A percentile compares a stretch with the other conserved stretches of the same genome.
Conservation (phyloP, 164 flowering plant species). For the Sedum album region DNA sequence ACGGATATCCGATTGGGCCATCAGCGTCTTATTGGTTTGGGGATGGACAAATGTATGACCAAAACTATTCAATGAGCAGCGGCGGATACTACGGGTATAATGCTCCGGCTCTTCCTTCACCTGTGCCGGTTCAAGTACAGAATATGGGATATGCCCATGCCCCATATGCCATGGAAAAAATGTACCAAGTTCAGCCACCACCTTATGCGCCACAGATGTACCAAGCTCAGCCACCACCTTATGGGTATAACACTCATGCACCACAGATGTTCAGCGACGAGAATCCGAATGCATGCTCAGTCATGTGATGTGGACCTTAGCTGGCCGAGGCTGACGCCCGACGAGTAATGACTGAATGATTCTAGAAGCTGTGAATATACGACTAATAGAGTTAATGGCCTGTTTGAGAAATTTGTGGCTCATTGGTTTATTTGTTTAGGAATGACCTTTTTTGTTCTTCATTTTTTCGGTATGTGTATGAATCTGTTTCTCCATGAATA, state of each 20-base stretch:
- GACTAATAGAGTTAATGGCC: not conserved
- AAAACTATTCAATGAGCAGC: not conserved
- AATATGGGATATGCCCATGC: not conserved
- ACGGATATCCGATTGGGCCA: not conserved
- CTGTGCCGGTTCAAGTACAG: not conserved
- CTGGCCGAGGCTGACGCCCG: not conserved
- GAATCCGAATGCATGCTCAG: slow-evolving; percentile 4
- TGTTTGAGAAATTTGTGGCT: not conserved
- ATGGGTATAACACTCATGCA: not conserved
- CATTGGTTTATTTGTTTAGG: not conserved
- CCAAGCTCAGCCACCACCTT: not conserved
- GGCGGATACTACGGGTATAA: not conserved
- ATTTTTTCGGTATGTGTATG: no score
- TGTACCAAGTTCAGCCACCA: not conserved
- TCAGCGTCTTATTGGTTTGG: slow-evolving; percentile 2
- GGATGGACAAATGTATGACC: slow-evolving; percentile 1
- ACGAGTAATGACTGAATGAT: not conserved
- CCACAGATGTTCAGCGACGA: slow-evolving; percentile 5
- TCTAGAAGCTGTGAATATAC: not conserved
- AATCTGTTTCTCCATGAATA: not conserved
- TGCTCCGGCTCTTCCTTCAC: not conserved
- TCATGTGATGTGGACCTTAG: not conserved
- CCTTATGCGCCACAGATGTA: slow-evolving; percentile 3
- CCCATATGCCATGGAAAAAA: not conserved
- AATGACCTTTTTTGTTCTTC: no score